These are phyloP conservation scores for Phoma sp. DNA, from an alignment of 2,329 filamentous ascomycete species.

Conservation along the genomic window DNA sequence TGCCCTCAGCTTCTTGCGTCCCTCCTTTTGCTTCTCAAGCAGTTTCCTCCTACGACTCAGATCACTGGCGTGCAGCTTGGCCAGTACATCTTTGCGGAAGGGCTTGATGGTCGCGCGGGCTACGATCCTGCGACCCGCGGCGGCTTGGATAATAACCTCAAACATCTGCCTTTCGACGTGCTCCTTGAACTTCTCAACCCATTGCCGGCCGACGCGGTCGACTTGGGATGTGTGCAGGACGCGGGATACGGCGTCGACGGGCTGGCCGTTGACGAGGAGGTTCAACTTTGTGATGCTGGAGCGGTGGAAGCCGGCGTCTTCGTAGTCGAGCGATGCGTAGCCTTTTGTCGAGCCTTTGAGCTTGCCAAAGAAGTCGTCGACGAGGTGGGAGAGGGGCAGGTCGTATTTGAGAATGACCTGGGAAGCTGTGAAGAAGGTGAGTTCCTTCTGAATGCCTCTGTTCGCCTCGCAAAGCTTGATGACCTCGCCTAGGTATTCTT, in stretches of 20 bases:
- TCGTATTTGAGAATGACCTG: conserved; percentile 97
- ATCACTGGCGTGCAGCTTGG: conserved; percentile 92
- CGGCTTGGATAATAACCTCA: conserved; percentile 93
- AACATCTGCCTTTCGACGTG: conserved; percentile 98
- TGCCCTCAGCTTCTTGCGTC: conserved; percentile 82
- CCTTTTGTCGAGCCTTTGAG: conserved; percentile 93
- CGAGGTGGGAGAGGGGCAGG: conserved; percentile 84
- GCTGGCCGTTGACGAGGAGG: conserved; percentile 88
- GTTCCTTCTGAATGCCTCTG: conserved; percentile 82
- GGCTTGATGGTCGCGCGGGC: conserved; percentile 95
- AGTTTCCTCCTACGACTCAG: conserved; percentile 82
- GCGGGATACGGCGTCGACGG: conserved; percentile 93
- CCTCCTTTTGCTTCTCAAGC: conserved; percentile 96
- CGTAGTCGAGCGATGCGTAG: conserved; percentile 95
- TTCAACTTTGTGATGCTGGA: conserved; percentile 88
- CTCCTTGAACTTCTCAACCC: conserved; percentile 96
- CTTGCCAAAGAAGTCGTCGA: conserved; percentile 97
- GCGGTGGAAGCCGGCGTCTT: conserved; percentile 86
- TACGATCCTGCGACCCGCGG: conserved; percentile 80
- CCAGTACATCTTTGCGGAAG: conserved; percentile 92
- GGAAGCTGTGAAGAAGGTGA: conserved; percentile 89
- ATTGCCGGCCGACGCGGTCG: conserved; percentile 79
- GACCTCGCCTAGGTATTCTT: conserved; percentile 91
- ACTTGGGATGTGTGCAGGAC: conserved; percentile 85
- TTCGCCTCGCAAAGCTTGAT: conserved; percentile 94